These are phyloP conservation scores for Breynia disticha DNA, from an alignment of 441 rosid species.

Conservation along the genomic window DNA sequence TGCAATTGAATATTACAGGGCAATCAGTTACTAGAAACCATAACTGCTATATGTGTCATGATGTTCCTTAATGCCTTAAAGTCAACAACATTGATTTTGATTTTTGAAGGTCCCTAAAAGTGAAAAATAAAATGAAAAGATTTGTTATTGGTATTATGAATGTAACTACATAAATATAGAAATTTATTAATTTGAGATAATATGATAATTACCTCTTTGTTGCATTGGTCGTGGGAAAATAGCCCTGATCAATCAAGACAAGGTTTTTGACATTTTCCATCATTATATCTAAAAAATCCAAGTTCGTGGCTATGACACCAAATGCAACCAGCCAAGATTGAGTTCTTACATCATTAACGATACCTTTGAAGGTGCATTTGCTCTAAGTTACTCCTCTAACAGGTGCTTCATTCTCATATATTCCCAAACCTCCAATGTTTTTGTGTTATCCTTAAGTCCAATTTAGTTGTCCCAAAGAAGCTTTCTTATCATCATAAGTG, in stretches of 20 bases:
- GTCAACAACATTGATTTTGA: constrained; percentile 29
- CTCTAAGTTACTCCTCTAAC: constrained; percentile 22
- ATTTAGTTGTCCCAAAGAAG: too few relatives aligned
- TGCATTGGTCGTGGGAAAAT: constrained; percentile 35
- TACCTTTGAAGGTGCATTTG: constrained; percentile 27
- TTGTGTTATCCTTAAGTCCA: constrained; percentile 56
- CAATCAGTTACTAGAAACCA: constrained; percentile 22
- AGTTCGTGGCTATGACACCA: constrained; percentile 10
- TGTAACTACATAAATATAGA: too few relatives aligned
- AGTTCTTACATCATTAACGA: constrained; percentile 38
- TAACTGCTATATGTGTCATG: constrained; percentile 24
- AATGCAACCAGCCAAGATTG: constrained; percentile 33
- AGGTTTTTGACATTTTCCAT: constrained; percentile 33
- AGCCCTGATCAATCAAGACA: constrained; percentile 36
- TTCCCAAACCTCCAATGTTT: constrained; percentile 43
- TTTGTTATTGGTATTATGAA: too few relatives aligned
- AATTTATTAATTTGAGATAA: too few relatives aligned
- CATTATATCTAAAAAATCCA: constrained; percentile 32
- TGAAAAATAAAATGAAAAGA: not conserved
- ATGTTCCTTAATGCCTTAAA: constrained; percentile 34
- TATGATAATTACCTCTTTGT: constrained; percentile 10
- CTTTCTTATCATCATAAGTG: constrained; percentile 46
- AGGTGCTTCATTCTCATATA: constrained; percentile 19
- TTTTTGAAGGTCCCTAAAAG: constrained; percentile 25
- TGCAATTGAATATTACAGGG: constrained; percentile 1